Conservation (phyloP, 2,329 filamentous ascomycete species). For the Clarireedia hainanense region DNA sequence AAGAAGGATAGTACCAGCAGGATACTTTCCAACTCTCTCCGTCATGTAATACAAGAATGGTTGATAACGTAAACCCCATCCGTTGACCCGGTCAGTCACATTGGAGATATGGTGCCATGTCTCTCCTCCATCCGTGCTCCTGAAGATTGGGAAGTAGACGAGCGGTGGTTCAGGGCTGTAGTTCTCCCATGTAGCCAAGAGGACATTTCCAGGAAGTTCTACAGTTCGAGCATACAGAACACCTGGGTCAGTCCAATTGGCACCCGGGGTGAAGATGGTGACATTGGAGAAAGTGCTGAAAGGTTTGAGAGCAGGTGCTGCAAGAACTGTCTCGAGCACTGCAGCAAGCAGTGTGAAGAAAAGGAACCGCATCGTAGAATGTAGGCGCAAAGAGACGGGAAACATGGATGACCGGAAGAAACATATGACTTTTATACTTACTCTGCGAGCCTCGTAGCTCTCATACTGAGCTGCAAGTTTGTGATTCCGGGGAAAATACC, state of each 20-base stretch:
- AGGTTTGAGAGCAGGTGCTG: constrained; percentile 15
- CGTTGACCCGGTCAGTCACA: constrained; percentile 56
- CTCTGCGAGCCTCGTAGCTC: background rate
- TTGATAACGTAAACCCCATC: constrained; percentile 60
- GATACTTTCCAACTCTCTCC: constrained; percentile 46
- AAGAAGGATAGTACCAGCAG: constrained; percentile 54
- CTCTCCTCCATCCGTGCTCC: constrained; percentile 44
- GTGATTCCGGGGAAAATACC: constrained; percentile 5
- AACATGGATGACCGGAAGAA: background rate
- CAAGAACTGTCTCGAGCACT: constrained; percentile 14
- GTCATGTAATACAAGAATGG: constrained; percentile 60
- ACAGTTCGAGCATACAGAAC: constrained; percentile 31
- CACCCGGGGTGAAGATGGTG: constrained; percentile 24
- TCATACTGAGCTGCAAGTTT: background rate
- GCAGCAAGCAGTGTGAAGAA: constrained; percentile 14
- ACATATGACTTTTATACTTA: background rate
- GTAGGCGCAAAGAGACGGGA: background rate
- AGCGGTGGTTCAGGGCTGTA: constrained; percentile 47
- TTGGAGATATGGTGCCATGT: constrained; percentile 57
- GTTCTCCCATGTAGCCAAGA: constrained; percentile 49
- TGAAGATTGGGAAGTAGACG: constrained; percentile 44
- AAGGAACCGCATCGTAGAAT: constrained; percentile 18
- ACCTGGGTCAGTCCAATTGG: constrained; percentile 25
- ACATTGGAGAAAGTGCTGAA: constrained; percentile 24
- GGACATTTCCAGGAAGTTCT: constrained; percentile 31